Conservation (phyloP, 805 yeast genomes). For the Myxozyma sirexii region DNA sequence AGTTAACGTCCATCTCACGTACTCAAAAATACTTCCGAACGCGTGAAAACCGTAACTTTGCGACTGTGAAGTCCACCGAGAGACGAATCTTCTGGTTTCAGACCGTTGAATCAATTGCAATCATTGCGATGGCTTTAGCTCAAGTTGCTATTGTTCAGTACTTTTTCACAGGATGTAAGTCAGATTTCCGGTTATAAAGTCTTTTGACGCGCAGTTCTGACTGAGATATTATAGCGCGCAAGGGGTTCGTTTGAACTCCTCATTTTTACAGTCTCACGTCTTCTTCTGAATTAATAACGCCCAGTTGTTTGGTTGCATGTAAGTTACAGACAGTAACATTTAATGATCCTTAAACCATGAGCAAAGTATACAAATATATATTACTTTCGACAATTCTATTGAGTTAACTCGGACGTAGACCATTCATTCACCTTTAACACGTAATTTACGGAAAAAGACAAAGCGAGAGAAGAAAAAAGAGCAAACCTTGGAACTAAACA, state of each 20-base stretch:
- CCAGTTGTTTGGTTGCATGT: background rate
- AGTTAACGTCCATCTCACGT: slow-evolving; percentile 40
- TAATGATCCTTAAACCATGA: no score
- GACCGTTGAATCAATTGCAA: slow-evolving; percentile 66
- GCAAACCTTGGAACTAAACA: background rate
- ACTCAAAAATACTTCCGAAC: slow-evolving; percentile 77
- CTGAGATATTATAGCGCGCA: slow-evolving; percentile 27
- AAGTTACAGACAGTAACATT: background rate
- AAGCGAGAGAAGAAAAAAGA: background rate
- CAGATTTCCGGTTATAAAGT: background rate
- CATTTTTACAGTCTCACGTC: background rate
- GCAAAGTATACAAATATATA: no score
- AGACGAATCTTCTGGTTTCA: slow-evolving; percentile 77
- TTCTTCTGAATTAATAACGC: background rate
- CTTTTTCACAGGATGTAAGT: slow-evolving; percentile 58
- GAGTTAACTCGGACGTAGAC: background rate
- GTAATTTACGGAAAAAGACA: background rate
- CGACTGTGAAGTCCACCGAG: slow-evolving; percentile 80
- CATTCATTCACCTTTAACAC: background rate
- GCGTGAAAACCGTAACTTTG: slow-evolving; percentile 88
- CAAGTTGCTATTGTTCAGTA: slow-evolving; percentile 83
- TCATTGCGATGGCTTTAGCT: slow-evolving; percentile 73
- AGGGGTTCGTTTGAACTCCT: slow-evolving; percentile 31
- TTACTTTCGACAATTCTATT: background rate
- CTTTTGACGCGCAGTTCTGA: background rate